Conservation (phyloP, 306 rosid genomes). For the Mucuna pruriens region DNA sequence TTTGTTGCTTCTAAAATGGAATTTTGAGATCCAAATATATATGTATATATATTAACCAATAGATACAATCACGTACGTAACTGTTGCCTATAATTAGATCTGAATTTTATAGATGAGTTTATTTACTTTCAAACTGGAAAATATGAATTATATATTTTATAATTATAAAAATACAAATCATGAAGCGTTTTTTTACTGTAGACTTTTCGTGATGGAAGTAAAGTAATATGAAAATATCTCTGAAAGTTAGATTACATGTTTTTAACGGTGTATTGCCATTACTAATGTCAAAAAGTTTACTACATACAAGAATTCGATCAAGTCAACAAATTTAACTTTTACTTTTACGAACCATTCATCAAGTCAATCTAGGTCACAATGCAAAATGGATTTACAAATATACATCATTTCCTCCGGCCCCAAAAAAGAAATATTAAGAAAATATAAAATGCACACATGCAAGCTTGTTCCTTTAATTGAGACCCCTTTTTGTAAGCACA, state of each 20-base stretch:
- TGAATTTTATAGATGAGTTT: not conserved
- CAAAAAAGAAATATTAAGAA: not conserved
- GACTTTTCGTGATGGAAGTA: not conserved
- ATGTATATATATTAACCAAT: not conserved
- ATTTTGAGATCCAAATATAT: not conserved
- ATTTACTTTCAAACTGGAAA: not conserved
- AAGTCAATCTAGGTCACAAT: not conserved
- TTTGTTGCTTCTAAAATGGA: not conserved
- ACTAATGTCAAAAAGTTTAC: not conserved
- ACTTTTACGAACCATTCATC: not conserved
- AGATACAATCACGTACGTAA: not conserved
- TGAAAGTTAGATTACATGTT: not conserved
- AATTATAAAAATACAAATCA: not conserved
- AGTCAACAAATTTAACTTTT: not conserved
- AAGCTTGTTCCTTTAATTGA: not conserved
- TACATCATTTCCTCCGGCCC: no score
- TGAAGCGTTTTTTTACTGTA: not conserved
- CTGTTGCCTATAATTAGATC: not conserved
- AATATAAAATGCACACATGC: not conserved
- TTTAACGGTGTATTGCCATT: not conserved
- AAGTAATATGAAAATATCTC: no score
- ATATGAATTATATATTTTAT: not conserved
- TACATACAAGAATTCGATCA: not conserved
- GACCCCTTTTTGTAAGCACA: no score
- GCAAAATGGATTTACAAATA: not conserved